These are phyloP conservation scores for Podospora tetraspora DNA, from an alignment of 495 filamentous ascomycete genomes.

Conservation along the genomic window DNA sequence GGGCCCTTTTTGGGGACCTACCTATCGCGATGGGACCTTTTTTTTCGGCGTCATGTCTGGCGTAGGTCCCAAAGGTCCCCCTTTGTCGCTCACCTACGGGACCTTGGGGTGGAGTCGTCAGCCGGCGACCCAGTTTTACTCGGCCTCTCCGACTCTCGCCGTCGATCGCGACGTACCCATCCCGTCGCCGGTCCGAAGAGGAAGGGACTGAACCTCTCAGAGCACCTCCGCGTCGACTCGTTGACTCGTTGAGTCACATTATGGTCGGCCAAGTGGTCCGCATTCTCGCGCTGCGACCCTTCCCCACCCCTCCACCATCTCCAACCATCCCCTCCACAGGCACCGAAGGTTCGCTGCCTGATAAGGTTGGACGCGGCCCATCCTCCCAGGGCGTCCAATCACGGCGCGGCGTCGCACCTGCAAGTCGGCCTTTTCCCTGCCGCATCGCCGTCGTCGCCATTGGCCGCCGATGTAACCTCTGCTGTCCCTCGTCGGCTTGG, in stretches of 20 bases:
- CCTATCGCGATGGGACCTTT: background rate
- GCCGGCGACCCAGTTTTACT: background rate
- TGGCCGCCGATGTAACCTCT: background rate
- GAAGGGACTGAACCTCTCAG: background rate
- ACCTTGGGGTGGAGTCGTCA: background rate
- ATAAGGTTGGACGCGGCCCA: slow-evolving; percentile 15
- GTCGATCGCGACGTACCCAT: background rate
- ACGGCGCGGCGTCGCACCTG: slow-evolving; percentile 8
- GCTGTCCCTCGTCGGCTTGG: background rate
- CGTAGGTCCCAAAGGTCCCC: background rate
- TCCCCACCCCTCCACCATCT: background rate
- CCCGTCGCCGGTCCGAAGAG: background rate
- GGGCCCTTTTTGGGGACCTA: background rate
- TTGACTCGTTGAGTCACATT: background rate
- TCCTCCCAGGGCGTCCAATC: slow-evolving; percentile 21
- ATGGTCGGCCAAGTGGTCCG: background rate
- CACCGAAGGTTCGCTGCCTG: slow-evolving; percentile 14
- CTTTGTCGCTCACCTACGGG: background rate
- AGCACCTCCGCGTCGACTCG: background rate
- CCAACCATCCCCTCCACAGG: background rate
- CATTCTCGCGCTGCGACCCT: background rate
- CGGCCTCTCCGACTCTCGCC: background rate
- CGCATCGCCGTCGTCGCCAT: background rate
- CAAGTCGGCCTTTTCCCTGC: slow-evolving; percentile 1
- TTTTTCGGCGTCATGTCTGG: background rate